Evolutionary conservation across 2,329 filamentous ascomycete genomes (phyloP).

Genomic region (Beauveria varroae): DNA sequence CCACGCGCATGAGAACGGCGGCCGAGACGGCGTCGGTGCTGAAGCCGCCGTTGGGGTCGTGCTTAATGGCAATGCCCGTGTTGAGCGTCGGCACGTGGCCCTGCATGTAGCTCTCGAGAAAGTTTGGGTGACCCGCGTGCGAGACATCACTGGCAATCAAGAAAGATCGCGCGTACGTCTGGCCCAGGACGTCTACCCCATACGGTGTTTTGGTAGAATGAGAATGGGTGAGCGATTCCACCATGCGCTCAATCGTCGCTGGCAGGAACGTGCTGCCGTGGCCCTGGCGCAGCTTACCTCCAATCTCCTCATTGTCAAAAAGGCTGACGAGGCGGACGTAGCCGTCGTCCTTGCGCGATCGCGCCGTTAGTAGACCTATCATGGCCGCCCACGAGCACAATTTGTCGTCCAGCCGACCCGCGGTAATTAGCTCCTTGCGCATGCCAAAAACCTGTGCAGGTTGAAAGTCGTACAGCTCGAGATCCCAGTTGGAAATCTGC

Average conservation of each 20-base stretch:
- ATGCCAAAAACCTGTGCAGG: conserved; percentile 77
- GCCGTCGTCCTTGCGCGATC: conserved; percentile 48
- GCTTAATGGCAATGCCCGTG: conserved; percentile 70
- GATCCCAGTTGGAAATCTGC: conserved; percentile 88
- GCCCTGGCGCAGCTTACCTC: conserved; percentile 81
- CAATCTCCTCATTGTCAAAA: conserved; percentile 96
- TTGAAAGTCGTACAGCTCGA: conserved; percentile 89
- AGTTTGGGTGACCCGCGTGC: conserved; percentile 93
- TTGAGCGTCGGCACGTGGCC: conserved; percentile 85
- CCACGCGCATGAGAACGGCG: conserved; percentile 69
- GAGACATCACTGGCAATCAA: conserved; percentile 87
- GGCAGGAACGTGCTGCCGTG: conserved; percentile 85
- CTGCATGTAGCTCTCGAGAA: conserved; percentile 71
- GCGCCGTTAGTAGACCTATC: conserved; percentile 69
- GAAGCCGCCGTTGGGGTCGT: conserved; percentile 90
- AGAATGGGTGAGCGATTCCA: conserved; percentile 49
- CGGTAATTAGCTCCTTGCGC: conserved; percentile 90
- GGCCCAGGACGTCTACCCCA: conserved; percentile 58
- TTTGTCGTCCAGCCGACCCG: conserved; percentile 93
- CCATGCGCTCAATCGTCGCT: conserved; percentile 68
- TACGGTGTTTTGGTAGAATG: conserved; percentile 21
- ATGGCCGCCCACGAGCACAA: conserved; percentile 91
- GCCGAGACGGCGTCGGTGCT: conserved; percentile 86
- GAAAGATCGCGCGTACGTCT: conserved; percentile 88
- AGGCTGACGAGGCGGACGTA: conserved; percentile 84